phyloP scores from a whole-genome alignment of 805 yeast species.

The Sungouiella blattae region DNA sequence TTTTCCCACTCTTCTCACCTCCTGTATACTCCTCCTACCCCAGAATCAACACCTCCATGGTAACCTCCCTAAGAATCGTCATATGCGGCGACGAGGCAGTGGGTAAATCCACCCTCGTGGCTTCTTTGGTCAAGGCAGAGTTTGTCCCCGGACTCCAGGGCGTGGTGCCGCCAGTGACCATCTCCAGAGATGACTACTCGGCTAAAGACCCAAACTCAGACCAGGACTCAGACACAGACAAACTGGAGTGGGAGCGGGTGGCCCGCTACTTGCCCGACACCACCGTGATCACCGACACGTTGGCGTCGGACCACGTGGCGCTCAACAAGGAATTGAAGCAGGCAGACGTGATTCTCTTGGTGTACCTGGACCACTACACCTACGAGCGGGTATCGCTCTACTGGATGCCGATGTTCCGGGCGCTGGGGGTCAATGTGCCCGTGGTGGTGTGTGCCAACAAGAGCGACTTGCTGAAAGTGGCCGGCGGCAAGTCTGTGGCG shows the following conservation, averaged over 20 bases:
- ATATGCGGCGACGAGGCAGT: conserved; percentile 95
- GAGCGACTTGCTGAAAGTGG: conserved; percentile 46
- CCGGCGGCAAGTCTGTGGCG: conserved; percentile 13
- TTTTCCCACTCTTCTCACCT: not conserved
- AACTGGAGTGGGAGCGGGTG: conserved; percentile 6
- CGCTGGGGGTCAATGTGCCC: conserved; percentile 91
- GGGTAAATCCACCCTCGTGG: conserved; percentile 77
- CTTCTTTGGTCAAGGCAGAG: conserved; percentile 76
- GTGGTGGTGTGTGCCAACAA: conserved; percentile 89
- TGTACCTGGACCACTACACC: conserved; percentile 90
- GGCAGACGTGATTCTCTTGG: conserved; percentile 93
- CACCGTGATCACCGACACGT: conserved; percentile 78
- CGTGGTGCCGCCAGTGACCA: conserved; percentile 77
- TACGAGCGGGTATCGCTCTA: conserved; percentile 87
- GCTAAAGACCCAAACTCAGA: conserved; percentile 19
- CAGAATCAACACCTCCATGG: not conserved
- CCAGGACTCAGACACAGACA: conserved; percentile 7
- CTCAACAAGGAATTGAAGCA: conserved; percentile 72
- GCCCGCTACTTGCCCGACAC: conserved; percentile 38
- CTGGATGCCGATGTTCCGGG: conserved; percentile 93
- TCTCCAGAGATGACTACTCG: conserved; percentile 64
- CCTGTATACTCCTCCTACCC: not conserved
- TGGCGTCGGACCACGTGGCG: conserved; percentile 55
- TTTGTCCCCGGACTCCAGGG: conserved; percentile 68
- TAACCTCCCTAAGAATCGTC: conserved; percentile 59